Percentiles rank a stretch among this genome's conserved stretches.
These are phyloP conservation scores for Phylloporus sp. DNA, from an alignment of 768 basidiomycete genomes.

Conservation along the genomic window DNA sequence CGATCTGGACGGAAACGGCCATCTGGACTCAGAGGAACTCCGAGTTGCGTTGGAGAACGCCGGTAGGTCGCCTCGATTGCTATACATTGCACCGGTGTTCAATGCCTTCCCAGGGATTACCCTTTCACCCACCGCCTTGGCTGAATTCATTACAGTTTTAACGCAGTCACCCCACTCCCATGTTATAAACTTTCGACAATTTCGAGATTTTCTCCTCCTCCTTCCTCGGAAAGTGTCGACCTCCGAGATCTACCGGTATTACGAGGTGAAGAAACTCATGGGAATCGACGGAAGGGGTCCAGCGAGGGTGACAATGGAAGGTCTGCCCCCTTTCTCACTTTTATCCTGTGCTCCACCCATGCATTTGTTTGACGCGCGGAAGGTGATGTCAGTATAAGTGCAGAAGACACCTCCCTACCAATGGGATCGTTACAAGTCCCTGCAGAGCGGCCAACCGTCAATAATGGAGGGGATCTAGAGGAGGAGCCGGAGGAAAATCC, in stretches of 20 bases:
- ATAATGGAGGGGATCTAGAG: conserved; percentile 39
- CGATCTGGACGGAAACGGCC: conserved; percentile 85
- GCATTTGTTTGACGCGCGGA: conserved; percentile 23
- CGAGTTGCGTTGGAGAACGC: conserved; percentile 61
- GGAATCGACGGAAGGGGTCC: conserved; percentile 74
- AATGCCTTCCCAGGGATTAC: conserved; percentile 53
- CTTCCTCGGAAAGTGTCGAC: conserved; percentile 77
- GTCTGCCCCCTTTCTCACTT: conserved; percentile 37
- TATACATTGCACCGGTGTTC: conserved; percentile 17
- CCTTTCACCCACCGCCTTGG: conserved; percentile 61
- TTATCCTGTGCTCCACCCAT: conserved; percentile 14
- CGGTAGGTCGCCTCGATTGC: conserved; percentile 43
- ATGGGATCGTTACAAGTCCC: conserved; percentile 13
- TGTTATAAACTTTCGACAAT: conserved; percentile 75
- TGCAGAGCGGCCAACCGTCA: conserved; percentile 15
- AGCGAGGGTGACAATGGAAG: conserved; percentile 86
- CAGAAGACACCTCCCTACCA: conserved; percentile 61
- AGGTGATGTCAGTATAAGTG: conserved; percentile 78
- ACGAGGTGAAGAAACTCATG: conserved; percentile 61
- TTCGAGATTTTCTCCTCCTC: conserved; percentile 85
- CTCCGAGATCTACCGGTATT: conserved; percentile 82
- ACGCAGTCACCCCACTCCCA: conserved; percentile 67
- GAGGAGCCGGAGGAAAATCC: conserved; percentile 60
- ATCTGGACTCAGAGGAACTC: conserved; percentile 63
- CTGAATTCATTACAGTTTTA: conserved; percentile 77